These are phyloP conservation scores for Lathyrus tuberosus DNA, from an alignment of 306 rosid species.

Conservation along the genomic window DNA sequence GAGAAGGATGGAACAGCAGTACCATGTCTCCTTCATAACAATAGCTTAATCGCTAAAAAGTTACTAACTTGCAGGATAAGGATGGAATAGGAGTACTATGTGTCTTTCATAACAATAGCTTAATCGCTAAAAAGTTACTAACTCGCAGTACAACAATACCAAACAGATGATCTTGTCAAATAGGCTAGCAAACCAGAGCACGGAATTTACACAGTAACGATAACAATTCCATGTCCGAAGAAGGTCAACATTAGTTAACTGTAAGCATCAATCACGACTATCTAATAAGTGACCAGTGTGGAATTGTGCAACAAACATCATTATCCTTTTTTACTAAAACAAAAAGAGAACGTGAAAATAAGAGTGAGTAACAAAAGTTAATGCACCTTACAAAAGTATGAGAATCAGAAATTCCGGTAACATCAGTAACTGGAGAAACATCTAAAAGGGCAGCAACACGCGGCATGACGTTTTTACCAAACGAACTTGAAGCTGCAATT, in stretches of 20 bases:
- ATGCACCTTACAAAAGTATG: conserved; percentile 72
- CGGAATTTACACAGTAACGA: conserved; percentile 7
- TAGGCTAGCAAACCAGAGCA: conserved; percentile 28
- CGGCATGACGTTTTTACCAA: conserved; percentile 85
- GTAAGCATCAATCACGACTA: conserved; percentile 15
- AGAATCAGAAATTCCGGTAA: conserved; percentile 64
- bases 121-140: conserved; percentile 7
- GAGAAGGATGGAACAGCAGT: not conserved
- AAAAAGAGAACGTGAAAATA: not conserved
- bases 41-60: conserved; percentile 14
- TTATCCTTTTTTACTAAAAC: conserved; percentile 6
- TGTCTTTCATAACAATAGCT: conserved; percentile 7
- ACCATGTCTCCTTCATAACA: conserved; percentile 10
- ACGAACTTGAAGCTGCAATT: conserved; percentile 74
- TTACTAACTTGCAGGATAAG: not conserved
- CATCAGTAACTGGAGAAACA: conserved; percentile 87
- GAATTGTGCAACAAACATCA: not conserved
- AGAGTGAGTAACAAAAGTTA: not conserved
- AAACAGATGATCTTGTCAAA: conserved; percentile 4
- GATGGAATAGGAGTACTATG: not conserved
- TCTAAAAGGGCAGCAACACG: conserved; percentile 84
- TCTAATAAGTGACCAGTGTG: not conserved
- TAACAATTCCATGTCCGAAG: conserved; percentile 17
- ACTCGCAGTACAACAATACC: conserved; percentile 12
- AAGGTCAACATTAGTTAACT: conserved; percentile 1